Percentiles rank a stretch among this genome's conserved stretches.
Conservation (phyloP, 805 yeast species). For the Naumovozyma dairenensis region DNA sequence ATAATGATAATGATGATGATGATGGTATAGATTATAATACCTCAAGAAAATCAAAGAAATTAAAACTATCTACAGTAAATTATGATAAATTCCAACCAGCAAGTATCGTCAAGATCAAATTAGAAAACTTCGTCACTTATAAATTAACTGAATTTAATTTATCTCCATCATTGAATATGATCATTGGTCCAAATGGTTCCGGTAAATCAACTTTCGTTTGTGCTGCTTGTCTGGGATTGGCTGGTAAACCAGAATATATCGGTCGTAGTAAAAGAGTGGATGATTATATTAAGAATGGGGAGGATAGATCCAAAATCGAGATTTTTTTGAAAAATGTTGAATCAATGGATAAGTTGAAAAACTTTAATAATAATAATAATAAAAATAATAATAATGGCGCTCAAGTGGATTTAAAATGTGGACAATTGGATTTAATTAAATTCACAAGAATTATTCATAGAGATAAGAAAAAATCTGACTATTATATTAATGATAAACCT, state of each 20-base stretch:
- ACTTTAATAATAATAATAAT: slow-evolving; percentile 6
- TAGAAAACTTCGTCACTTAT: slow-evolving; percentile 64
- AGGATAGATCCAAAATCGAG: slow-evolving; percentile 28
- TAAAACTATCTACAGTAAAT: slow-evolving; percentile 7
- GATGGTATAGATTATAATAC: too few relatives aligned
- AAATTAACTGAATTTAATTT: slow-evolving; percentile 58
- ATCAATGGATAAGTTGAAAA: too few relatives aligned
- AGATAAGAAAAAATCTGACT: slow-evolving; percentile 38
- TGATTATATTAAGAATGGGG: slow-evolving; percentile 68
- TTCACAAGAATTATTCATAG: slow-evolving; percentile 38
- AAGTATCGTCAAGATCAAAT: slow-evolving; percentile 42
- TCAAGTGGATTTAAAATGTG: slow-evolving; percentile 9
- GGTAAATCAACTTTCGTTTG: slow-evolving; percentile 92
- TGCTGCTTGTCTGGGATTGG: slow-evolving; percentile 82
- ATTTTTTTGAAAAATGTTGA: slow-evolving; percentile 26
- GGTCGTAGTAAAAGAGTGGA: slow-evolving; percentile 55
- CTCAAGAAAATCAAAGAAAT: slow-evolving; percentile 6
- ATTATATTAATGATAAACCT: slow-evolving; percentile 38
- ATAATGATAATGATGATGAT: too few relatives aligned
- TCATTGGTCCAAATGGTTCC: slow-evolving; percentile 93
- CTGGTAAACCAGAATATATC: slow-evolving; percentile 64
- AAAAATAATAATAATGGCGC: slow-evolving; percentile 12
- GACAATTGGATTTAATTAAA: slow-evolving; percentile 23
- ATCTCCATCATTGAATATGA: slow-evolving; percentile 79
- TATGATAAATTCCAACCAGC: slow-evolving; percentile 34